phyloP scores from a whole-genome alignment of 768 basidiomycete genomes.

The Boletus speciosus region DNA sequence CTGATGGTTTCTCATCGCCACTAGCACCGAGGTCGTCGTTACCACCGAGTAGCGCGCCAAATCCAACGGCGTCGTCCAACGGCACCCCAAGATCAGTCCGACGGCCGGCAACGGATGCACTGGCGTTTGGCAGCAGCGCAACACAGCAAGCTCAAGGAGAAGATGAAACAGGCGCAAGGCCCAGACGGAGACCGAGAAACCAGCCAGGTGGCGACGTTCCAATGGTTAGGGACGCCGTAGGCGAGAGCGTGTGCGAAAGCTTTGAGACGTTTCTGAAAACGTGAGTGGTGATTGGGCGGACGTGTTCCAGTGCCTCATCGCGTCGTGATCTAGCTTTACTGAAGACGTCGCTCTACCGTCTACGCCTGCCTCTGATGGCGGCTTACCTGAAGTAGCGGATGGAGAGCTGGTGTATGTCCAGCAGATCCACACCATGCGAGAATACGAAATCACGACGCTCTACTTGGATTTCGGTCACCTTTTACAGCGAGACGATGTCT shows the following conservation, averaged over 20 bases:
- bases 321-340: constrained; percentile 61
- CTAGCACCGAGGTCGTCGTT: constrained; percentile 49
- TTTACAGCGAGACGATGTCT: constrained; percentile 84
- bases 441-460: constrained; percentile 91
- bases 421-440: constrained; percentile 93
- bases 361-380: constrained; percentile 76
- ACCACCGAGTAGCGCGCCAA: constrained; percentile 48
- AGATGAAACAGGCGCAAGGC: constrained; percentile 41
- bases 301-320: background rate
- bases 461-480: constrained; percentile 95
- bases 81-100: constrained; percentile 32
- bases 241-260: constrained; percentile 89
- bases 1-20: constrained; percentile 58
- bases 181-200: constrained; percentile 41
- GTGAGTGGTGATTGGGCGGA: constrained; percentile 44
- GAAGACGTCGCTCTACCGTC: constrained; percentile 74
- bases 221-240: constrained; percentile 88
- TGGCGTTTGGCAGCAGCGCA: constrained; percentile 55
- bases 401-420: constrained; percentile 81
- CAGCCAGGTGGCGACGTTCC: constrained; percentile 67
- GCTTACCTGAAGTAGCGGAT: constrained; percentile 49
- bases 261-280: constrained; percentile 90
- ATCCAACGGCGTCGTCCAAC: constrained; percentile 36
- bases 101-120: constrained; percentile 48
- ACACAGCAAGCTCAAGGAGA: constrained; percentile 35